phyloP scores from a whole-genome alignment of 2,329 filamentous ascomycete species.

The Seiridium cupressi region DNA sequence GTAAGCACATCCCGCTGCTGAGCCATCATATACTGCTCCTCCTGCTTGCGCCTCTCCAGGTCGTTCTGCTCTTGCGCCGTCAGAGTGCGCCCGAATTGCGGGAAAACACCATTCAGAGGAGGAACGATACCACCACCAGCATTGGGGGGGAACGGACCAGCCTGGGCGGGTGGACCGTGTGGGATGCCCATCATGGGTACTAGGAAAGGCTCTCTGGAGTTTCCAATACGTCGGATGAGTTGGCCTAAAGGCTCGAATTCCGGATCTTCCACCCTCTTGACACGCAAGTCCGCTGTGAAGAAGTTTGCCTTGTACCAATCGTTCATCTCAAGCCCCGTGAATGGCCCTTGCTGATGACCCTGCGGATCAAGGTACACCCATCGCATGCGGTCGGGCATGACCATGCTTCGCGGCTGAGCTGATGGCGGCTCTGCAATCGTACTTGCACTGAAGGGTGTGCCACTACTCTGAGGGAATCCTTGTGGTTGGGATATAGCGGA shows the following conservation, averaged over 20 bases:
- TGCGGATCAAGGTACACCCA: constrained; percentile 98
- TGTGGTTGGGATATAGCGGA: constrained; percentile 27
- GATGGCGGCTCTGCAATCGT: constrained; percentile 50
- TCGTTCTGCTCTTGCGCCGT: constrained; percentile 99
- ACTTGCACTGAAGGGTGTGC: constrained; percentile 31
- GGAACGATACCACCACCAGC: constrained; percentile 68
- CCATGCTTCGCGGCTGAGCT: constrained; percentile 82
- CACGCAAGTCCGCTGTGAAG: constrained; percentile 89
- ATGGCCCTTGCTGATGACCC: constrained; percentile 88
- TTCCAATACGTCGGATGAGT: constrained; percentile 91
- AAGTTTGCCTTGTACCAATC: constrained; percentile 99
- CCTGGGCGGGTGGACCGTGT: constrained; percentile 69
- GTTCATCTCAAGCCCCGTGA: constrained; percentile 97
- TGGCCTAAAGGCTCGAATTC: constrained; percentile 96
- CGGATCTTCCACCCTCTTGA: constrained; percentile 89
- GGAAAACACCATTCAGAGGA: constrained; percentile 90
- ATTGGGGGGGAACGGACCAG: constrained; percentile 46
- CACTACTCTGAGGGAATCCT: constrained; percentile 25
- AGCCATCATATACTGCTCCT: constrained; percentile 96
- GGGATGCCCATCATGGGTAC: constrained; percentile 96
- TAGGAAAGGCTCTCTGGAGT: constrained; percentile 94
- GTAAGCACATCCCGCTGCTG: constrained; percentile 91
- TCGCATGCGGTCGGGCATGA: constrained; percentile 98
- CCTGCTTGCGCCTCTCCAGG: constrained; percentile 91
- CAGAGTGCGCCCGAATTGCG: constrained; percentile 91